Percentiles rank a stretch among this genome's conserved stretches.
These are phyloP conservation scores for Talaromyces sp. DNA, from an alignment of 2,329 filamentous ascomycete species.

Conservation along the genomic window DNA sequence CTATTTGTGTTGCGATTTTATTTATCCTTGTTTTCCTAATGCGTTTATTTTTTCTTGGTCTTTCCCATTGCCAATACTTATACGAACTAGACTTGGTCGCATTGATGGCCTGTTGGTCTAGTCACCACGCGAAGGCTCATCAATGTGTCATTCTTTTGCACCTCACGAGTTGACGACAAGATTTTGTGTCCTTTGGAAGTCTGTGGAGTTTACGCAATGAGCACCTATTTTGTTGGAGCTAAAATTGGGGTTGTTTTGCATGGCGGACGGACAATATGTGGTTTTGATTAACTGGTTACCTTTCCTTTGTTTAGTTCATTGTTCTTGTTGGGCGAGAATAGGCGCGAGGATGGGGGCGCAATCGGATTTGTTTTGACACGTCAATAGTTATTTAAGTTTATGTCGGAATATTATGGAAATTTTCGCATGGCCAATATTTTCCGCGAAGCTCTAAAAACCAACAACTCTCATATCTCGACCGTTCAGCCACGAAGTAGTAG, in stretches of 20 bases:
- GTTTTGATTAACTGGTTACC: background rate
- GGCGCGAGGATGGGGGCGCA: background rate
- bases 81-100: background rate
- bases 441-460: background rate
- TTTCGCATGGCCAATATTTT: background rate
- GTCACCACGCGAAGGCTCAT: background rate
- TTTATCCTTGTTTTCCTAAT: background rate
- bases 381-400: background rate
- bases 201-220: background rate
- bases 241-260: background rate
- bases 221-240: background rate
- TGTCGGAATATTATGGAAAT: background rate
- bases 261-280: background rate
- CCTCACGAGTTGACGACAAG: background rate
- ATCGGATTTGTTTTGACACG: background rate
- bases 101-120: background rate
- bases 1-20: background rate
- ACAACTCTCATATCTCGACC: too few relatives aligned
- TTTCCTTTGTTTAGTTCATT: background rate
- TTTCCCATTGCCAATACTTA: background rate
- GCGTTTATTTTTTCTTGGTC: background rate
- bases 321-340: background rate
- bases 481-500: too few relatives aligned
- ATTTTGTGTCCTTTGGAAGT: too few relatives aligned
- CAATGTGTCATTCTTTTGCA: background rate